Evolutionary conservation across 75 land plant genomes (phyloP), one percentile per base, ranked within the genome.

Genomic region (Cupressus sempervirens): DNA sequence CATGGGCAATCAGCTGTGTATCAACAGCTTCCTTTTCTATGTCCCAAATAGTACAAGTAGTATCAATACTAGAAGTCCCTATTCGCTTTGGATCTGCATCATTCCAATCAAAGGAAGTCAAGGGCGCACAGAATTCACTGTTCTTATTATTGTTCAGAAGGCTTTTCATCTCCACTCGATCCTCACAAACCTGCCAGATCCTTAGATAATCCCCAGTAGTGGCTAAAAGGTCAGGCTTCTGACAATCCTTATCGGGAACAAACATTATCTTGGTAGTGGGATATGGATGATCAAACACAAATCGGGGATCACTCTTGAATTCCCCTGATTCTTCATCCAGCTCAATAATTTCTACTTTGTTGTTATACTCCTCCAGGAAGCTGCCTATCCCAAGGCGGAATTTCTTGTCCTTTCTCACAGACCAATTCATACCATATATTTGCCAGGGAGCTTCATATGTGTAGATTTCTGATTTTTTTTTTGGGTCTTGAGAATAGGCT

Each of bases 1-100:
- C 99, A 53, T 97, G 99, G 13, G 99, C 99, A 46, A 97, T 97
- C 38, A 97, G 86, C 84, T 97, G 99, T 29, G 99, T 96, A 82
- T 95, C 98, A 34, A 97, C 98, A 18, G 86, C 94, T 70, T 90
- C 91, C 86, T 86, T 90, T 77, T 90, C 91, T 32, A 90, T 90
- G 73, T 90, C 91, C 91, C 91, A 90, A 52, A 90, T 89, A 5
- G 91, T 90, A 75, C 91, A 90, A 13, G 91, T 90, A 40, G 91
- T 90, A 62, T 90, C 91, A 30, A 90, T 90, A 73, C 91, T 90
- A 38, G 88, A 86, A 32, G 91, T 90, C 72, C 91, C 91, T 53
- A 90, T 76, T 62, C 91, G 85, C 86, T 87, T 89, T 23, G 86
- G 91, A 54, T 90, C 91, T 29, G 87, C 83, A 70, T 90, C 91